Evolutionary conservation across 2,329 filamentous ascomycete genomes (phyloP).

Genomic region (Neofusicoccum sp.): DNA sequence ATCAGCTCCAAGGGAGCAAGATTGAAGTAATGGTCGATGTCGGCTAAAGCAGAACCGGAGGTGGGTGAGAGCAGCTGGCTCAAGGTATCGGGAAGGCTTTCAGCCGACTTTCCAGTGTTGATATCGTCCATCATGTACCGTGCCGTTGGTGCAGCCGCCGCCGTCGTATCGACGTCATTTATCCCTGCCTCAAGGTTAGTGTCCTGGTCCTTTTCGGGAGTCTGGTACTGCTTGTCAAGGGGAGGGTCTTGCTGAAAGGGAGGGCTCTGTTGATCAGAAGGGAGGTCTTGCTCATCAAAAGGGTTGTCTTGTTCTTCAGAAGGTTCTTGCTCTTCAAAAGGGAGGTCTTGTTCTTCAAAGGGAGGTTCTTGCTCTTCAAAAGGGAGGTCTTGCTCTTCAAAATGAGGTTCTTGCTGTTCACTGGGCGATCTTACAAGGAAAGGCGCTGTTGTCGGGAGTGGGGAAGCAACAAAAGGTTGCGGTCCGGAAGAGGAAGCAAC

Average conservation of each 20-base stretch:
- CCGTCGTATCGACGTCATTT: neutral
- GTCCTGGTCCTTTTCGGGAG: neutral
- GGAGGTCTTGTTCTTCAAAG: no score
- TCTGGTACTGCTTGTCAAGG: neutral
- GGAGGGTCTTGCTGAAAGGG: neutral
- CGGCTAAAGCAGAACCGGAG: neutral
- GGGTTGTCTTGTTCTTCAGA: no score
- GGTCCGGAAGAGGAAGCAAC: no score
- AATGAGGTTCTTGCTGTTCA: no score
- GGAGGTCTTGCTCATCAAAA: no score
- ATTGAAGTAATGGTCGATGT: neutral
- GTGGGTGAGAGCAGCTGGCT: neutral
- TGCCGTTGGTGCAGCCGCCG: neutral
- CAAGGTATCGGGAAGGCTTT: neutral
- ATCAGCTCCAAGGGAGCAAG: neutral
- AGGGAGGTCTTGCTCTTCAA: no score
- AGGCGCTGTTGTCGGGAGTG: no score
- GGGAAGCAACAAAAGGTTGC: no score
- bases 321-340: no score
- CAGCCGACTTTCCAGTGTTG: neutral
- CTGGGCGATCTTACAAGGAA: no score
- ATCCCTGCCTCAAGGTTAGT: conserved; percentile 1
- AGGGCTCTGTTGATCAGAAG: no score
- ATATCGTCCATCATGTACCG: neutral
- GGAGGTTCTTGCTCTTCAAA: no score